These are phyloP conservation scores for Chaetomiaceae sp. DNA, from an alignment of 2,329 filamentous ascomycete species.

Conservation along the genomic window DNA sequence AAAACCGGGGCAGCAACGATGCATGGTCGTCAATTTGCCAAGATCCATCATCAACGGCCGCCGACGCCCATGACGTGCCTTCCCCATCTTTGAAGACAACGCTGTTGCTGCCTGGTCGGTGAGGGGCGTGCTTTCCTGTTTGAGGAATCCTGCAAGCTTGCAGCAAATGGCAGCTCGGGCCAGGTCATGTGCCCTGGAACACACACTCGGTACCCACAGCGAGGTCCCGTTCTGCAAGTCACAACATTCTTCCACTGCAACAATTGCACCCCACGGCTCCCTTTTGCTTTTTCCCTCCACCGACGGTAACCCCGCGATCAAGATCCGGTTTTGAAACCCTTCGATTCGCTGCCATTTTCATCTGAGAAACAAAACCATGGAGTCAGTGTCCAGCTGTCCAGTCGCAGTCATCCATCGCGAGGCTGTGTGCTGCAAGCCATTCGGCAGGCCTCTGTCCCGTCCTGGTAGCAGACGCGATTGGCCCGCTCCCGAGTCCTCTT, in stretches of 20 bases:
- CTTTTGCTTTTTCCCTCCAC: constrained; percentile 8
- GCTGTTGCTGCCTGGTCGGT: constrained; percentile 11
- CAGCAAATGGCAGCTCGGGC: background rate
- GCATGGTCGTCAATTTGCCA: background rate
- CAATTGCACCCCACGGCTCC: too few relatives aligned
- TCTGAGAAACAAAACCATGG: background rate
- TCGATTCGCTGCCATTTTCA: constrained; percentile 16
- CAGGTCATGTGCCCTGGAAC: background rate
- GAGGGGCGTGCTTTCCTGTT: background rate
- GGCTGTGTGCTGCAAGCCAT: constrained; percentile 22
- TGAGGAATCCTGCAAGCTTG: too few relatives aligned
- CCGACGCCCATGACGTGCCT: background rate
- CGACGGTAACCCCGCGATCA: constrained; percentile 17
- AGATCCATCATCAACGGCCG: background rate
- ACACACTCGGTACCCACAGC: too few relatives aligned
- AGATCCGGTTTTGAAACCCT: background rate
- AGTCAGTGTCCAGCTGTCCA: background rate
- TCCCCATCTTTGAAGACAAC: background rate
- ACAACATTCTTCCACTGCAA: too few relatives aligned
- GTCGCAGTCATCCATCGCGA: constrained; percentile 19
- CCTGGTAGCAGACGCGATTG: constrained; percentile 31
- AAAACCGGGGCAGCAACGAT: too few relatives aligned
- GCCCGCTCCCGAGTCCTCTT: constrained; percentile 29
- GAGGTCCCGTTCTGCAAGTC: too few relatives aligned
- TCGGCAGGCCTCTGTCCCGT: constrained; percentile 5